Evolutionary conservation across 2,329 filamentous ascomycete species (phyloP), one percentile per base, ranked within the genome.

Genomic region (Nemania serpens): DNA sequence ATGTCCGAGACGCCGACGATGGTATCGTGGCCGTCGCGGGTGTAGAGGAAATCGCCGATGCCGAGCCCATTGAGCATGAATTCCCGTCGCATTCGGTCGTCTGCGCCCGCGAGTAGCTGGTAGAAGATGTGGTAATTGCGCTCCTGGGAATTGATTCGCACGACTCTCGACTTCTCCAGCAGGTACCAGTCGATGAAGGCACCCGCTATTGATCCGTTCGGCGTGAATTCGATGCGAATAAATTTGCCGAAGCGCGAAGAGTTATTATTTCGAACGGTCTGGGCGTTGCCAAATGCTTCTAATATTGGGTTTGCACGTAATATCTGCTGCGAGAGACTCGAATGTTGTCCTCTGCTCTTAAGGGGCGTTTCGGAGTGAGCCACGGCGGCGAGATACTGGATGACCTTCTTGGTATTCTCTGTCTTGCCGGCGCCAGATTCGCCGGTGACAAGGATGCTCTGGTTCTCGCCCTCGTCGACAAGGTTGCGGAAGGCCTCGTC

Each of bases 131-230:
- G 95, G 74, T 99, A 99, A 71, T 96, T 99, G 55, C 95, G 88
- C 78, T 99, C 95, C 58, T 92, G 90, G 0, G 85, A 74, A 71
- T 96, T 97, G 63, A 97, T 86, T 43, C 88, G 89, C 18, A 99
- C 94, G 7, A 99, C 95, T 69, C 95, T 87, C n/a, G 95, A 99
- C 76, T 99, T 99, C 73, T 99, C 95, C 13, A 99, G 81, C 0
- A 99, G 82, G 76, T 98, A 99, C 95, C 95, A 99, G 75, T 99
- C 93, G 67, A 99, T 98, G 77, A 93, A 97, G 20, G 95, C 95
- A 37, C 96, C 96, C 3, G 91, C 91, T 67, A 99, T 99, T 56
- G 95, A 90, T 29, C 96, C 96, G 37, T 86, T 86, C 22, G 91
- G 85, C 36, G 88, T 92, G 77, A 99, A 97, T 73, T 97, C 93